Evolutionary conservation across 148 eudicot genomes (phyloP).

Genomic region (Euryodendron excelsum): DNA sequence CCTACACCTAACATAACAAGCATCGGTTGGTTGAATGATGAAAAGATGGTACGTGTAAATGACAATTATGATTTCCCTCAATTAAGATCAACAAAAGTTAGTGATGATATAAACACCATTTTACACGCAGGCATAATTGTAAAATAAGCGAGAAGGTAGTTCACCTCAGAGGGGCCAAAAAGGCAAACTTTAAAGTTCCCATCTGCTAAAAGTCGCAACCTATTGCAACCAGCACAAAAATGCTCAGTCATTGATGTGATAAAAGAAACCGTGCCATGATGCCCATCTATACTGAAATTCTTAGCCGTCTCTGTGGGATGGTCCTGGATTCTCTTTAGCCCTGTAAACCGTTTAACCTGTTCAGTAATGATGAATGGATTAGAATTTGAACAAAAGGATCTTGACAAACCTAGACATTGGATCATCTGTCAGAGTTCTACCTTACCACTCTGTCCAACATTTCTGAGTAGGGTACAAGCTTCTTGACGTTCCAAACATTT

Average conservation of each 20-base stretch:
- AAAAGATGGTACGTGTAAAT: neutral
- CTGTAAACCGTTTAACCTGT: slow-evolving; percentile 61
- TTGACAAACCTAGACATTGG: neutral
- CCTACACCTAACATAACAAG: slow-evolving; percentile 11
- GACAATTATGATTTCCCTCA: neutral
- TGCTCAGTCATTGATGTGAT: slow-evolving; percentile 99
- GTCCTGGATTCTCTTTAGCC: slow-evolving; percentile 57
- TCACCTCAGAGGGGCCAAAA: slow-evolving; percentile 94
- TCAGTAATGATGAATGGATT: slow-evolving; percentile 15
- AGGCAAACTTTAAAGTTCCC: slow-evolving; percentile 97
- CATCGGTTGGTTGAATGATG: neutral
- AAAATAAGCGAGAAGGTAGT: neutral
- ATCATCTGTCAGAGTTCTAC: slow-evolving; percentile 30
- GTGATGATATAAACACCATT: neutral
- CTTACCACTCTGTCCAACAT: slow-evolving; percentile 84
- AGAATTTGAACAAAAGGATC: slow-evolving; percentile 5
- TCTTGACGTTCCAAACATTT: slow-evolving; percentile 95
- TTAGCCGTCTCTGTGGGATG: slow-evolving; percentile 88
- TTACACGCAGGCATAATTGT: neutral
- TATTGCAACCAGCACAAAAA: slow-evolving; percentile 91
- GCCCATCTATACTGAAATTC: slow-evolving; percentile 86
- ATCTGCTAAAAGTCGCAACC: slow-evolving; percentile 88
- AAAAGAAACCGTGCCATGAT: slow-evolving; percentile 84
- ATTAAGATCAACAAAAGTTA: neutral
- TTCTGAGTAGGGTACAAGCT: slow-evolving; percentile 80